These are phyloP conservation scores for Sugiyamaella chiloensis DNA, from an alignment of 805 yeast species.

Conservation along the genomic window DNA sequence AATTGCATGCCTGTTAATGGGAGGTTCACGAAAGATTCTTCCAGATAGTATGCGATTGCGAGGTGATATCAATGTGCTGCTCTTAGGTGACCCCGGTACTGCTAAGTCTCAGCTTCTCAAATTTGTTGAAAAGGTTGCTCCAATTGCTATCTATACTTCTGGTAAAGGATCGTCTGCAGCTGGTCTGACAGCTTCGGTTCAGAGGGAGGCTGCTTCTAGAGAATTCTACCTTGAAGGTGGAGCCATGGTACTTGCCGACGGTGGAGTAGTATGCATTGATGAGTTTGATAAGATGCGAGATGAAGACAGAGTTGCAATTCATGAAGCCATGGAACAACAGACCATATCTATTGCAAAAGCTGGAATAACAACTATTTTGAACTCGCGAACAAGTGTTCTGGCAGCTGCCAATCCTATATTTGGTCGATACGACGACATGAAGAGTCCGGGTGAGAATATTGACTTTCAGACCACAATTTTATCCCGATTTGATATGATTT, in stretches of 20 bases:
- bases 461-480: conserved; percentile 96
- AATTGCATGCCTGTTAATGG: conserved; percentile 85
- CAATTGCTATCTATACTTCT: conserved; percentile 92
- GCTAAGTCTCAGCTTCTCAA: conserved; percentile 95
- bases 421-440: conserved; percentile 94
- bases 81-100: conserved; percentile 98
- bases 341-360: conserved; percentile 98
- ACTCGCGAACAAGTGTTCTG: conserved; percentile 91
- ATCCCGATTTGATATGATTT: conserved; percentile 98
- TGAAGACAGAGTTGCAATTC: conserved; percentile 97
- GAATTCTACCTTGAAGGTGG: conserved; percentile 98
- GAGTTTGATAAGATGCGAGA: conserved; percentile 99
- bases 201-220: conserved; percentile 80
- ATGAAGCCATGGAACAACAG: conserved; percentile 99
- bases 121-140: conserved; percentile 92
- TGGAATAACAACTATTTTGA: conserved; percentile 94
- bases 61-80: conserved; percentile 92
- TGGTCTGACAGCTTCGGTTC: conserved; percentile 97
- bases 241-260: conserved; percentile 99
- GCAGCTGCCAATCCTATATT: conserved; percentile 98
- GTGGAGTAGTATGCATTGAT: conserved; percentile 98
- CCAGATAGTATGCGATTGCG: conserved; percentile 97
- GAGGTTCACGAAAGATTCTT: conserved; percentile 86
- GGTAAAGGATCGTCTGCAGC: conserved; percentile 99
- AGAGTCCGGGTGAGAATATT: conserved; percentile 95